A percentile compares a stretch with the other conserved stretches of the same genome.
Evolutionary conservation across 257 asterid species (phyloP).

Genomic region (Lycium ferocissimum): DNA sequence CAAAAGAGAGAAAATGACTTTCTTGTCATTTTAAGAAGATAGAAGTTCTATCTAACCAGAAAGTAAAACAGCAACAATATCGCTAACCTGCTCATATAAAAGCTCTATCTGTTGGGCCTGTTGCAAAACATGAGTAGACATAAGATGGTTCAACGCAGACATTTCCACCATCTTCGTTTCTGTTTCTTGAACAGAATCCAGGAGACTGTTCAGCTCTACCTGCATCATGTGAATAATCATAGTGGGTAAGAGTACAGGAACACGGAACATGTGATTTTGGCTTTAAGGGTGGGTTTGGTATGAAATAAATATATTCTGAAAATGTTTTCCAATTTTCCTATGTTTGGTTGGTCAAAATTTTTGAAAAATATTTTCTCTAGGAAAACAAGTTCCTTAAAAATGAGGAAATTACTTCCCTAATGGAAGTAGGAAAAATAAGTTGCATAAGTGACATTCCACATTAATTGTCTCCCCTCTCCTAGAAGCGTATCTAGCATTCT

Average conservation of each 20-base stretch:
- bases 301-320: too few relatives aligned
- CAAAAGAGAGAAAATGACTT: background rate
- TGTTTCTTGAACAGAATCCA: slow-evolving; percentile 88
- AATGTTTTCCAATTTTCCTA: too few relatives aligned
- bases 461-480: too few relatives aligned
- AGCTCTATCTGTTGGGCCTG: slow-evolving; percentile 92
- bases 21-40: background rate
- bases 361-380: too few relatives aligned
- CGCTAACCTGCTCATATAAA: slow-evolving; percentile 78
- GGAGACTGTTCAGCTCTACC: slow-evolving; percentile 82
- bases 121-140: slow-evolving; percentile 94
- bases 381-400: too few relatives aligned
- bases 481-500: too few relatives aligned
- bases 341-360: too few relatives aligned
- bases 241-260: background rate
- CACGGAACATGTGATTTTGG: background rate
- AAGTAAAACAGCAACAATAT: background rate
- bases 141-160: slow-evolving; percentile 94
- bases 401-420: too few relatives aligned
- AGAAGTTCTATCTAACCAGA: background rate
- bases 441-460: too few relatives aligned
- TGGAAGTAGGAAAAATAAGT: too few relatives aligned
- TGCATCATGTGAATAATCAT: slow-evolving; percentile 37
- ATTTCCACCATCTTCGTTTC: slow-evolving; percentile 94
- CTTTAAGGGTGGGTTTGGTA: background rate